Evolutionary conservation across 78 protist genomes (phyloP).

Genomic region (Mastigamoeba balamuthi): DNA sequence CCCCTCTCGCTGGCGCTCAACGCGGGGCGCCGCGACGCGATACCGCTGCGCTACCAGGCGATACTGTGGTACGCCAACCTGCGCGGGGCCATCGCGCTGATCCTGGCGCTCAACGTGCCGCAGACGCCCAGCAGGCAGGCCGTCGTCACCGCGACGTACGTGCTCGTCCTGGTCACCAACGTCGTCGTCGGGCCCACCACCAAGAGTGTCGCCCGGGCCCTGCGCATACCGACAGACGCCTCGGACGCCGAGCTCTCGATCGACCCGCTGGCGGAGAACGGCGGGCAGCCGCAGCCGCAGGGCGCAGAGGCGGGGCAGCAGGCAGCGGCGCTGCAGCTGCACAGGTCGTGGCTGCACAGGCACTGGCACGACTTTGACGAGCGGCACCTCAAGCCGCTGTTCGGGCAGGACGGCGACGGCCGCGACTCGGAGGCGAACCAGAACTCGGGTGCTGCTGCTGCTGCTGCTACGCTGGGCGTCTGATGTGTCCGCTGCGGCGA

Average conservation of each 20-base stretch:
- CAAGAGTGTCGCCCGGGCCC: background rate
- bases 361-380: background rate
- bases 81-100: constrained; percentile 44
- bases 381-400: background rate
- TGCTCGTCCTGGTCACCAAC: background rate
- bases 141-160: background rate
- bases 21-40: background rate
- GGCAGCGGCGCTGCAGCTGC: too few species aligned
- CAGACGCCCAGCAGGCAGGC: background rate
- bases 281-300: too few species aligned
- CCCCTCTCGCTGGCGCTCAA: constrained; percentile 12
- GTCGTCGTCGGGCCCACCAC: background rate
- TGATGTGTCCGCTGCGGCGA: too few species aligned
- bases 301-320: too few species aligned
- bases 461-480: too few species aligned
- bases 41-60: background rate
- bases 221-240: background rate
- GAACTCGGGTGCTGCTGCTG: too few species aligned
- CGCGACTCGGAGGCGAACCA: too few species aligned
- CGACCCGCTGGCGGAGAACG: too few species aligned
- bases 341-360: too few species aligned
- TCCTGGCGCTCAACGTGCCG: constrained; percentile 12
- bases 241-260: too few species aligned
- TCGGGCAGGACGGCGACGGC: too few species aligned
- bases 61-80: constrained; percentile 24